These are phyloP conservation scores for Apiospora koreana DNA, from an alignment of 2,329 filamentous ascomycete species.

Conservation along the genomic window DNA sequence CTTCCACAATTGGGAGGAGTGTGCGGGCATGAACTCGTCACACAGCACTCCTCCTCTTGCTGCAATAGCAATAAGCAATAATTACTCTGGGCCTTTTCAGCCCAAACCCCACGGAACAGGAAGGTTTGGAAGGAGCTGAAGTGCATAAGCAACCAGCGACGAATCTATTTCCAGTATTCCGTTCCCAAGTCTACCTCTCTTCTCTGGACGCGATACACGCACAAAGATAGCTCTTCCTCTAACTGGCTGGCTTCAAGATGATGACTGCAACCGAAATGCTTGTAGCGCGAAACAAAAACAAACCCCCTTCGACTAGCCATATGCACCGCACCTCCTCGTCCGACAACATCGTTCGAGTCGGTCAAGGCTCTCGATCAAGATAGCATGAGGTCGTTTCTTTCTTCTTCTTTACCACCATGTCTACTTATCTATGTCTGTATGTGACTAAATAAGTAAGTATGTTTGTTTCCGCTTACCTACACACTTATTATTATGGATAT, in stretches of 20 bases:
- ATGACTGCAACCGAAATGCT: neutral
- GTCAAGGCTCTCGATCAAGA: neutral
- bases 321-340: neutral
- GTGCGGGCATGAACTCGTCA: neutral
- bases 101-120: neutral
- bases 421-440: no score
- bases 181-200: neutral
- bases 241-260: neutral
- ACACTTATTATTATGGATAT: neutral
- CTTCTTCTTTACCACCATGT: neutral
- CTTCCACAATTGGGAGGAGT: neutral
- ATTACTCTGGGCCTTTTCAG: neutral
- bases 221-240: neutral
- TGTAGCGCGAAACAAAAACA: neutral
- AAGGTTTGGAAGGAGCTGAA: slow-evolving; percentile 3
- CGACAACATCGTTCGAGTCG: neutral
- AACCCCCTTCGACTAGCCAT: neutral
- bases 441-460: no score
- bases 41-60: neutral
- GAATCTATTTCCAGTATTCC: neutral
- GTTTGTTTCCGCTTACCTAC: neutral
- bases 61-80: neutral
- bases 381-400: neutral
- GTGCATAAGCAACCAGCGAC: neutral
- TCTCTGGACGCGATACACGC: neutral